phyloP scores from a whole-genome alignment of 2,329 filamentous ascomycete species.

The Trichoderma sp. region DNA sequence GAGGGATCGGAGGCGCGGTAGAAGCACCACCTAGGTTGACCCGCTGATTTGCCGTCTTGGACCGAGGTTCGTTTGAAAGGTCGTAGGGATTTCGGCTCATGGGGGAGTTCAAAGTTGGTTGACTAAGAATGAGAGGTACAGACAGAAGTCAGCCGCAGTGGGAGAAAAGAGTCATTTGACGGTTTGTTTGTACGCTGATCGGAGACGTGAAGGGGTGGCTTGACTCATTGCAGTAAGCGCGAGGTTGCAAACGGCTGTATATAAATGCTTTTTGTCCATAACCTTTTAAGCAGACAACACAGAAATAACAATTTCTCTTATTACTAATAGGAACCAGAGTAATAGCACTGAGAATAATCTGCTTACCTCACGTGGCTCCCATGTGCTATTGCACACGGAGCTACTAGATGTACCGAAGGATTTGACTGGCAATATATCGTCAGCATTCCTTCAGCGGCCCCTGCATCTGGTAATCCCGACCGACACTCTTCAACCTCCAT shows the following conservation, averaged over 20 bases:
- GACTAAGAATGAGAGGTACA: background rate
- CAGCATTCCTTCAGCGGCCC: background rate
- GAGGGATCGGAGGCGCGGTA: constrained; percentile 19
- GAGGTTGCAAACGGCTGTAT: background rate
- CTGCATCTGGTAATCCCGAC: too few species aligned
- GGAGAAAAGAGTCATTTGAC: background rate
- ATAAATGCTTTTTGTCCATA: background rate
- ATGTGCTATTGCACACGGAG: background rate
- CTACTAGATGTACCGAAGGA: background rate
- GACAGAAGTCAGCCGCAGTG: too few species aligned
- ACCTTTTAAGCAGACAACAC: background rate
- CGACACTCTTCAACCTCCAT: background rate
- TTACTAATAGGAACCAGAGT: too few species aligned
- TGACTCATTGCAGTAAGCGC: background rate
- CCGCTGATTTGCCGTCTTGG: constrained; percentile 24
- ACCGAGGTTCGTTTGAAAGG: constrained; percentile 16
- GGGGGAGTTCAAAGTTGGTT: background rate
- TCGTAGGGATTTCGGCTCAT: background rate
- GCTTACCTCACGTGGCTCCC: background rate
- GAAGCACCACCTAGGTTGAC: background rate
- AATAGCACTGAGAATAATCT: background rate
- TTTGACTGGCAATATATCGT: background rate
- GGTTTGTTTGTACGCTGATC: background rate
- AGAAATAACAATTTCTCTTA: too few species aligned
- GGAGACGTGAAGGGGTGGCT: too few species aligned